A percentile compares a stretch with the other conserved stretches of the same genome.
These are phyloP conservation scores for Mimosa pudica DNA, from an alignment of 306 rosid genomes.

Conservation along the genomic window DNA sequence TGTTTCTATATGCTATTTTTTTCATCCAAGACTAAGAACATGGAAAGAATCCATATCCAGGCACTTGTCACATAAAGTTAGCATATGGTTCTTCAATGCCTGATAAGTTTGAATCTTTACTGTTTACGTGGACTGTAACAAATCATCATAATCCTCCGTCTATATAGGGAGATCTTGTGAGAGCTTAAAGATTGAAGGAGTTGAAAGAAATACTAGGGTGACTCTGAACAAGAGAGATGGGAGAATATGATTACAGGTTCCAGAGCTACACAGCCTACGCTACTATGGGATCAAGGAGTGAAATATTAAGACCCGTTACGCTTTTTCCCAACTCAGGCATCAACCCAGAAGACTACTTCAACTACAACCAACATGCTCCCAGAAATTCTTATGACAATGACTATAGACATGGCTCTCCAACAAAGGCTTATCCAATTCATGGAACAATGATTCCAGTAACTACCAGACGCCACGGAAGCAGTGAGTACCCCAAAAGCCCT, in stretches of 20 bases:
- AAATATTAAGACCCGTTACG: not conserved
- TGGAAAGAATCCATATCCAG: constrained; percentile 32
- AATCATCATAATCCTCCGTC: not conserved
- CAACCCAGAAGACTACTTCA: constrained; percentile 10
- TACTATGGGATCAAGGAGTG: constrained; percentile 4
- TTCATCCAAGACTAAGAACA: constrained; percentile 23
- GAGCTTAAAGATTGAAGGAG: constrained; percentile 12
- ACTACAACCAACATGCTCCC: not conserved
- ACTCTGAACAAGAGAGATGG: constrained; percentile 42
- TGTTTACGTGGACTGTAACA: not conserved
- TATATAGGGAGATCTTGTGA: constrained; percentile 8
- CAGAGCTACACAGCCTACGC: constrained; percentile 29
- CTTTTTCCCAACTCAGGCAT: constrained; percentile 21
- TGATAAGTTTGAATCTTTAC: constrained; percentile 34
- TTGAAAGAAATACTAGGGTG: not conserved
- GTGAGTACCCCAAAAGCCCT: not conserved
- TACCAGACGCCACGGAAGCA: not conserved
- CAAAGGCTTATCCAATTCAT: constrained; percentile 16
- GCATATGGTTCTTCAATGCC: constrained; percentile 36
- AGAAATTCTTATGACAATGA: constrained; percentile 17
- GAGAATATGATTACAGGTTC: constrained; percentile 30
- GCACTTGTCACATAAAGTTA: constrained; percentile 14
- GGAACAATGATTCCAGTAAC: not conserved
- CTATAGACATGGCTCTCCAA: not conserved
- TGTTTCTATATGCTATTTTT: not conserved